A percentile compares a stretch with the other conserved stretches of the same genome.
Conservation (phyloP, 2,329 filamentous ascomycete species). For the Trichophyton simii region DNA sequence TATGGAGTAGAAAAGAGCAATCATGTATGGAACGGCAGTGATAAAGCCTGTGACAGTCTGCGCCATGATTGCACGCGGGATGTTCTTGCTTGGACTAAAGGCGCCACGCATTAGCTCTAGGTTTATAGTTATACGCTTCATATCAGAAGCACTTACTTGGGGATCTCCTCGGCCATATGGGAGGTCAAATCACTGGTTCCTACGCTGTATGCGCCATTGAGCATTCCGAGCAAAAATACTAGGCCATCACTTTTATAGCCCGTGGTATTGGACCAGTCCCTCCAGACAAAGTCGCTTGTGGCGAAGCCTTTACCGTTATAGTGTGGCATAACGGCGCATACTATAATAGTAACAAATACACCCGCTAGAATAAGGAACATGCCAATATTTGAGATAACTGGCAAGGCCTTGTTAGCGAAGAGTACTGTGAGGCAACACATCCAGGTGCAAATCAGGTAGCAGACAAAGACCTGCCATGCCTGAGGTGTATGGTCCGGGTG, state of each 20-base stretch:
- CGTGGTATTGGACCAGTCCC: conserved; percentile 39
- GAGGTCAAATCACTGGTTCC: conserved; percentile 54
- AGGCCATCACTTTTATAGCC: conserved; percentile 41
- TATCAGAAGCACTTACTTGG: conserved; percentile 18
- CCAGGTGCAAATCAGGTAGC: conserved; percentile 46
- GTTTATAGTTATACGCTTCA: not conserved
- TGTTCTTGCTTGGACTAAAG: conserved; percentile 29
- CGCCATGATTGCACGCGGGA: conserved; percentile 39
- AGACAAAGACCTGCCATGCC: conserved; percentile 49
- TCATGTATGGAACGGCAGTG: conserved; percentile 37
- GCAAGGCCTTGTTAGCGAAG: conserved; percentile 42
- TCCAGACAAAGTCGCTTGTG: conserved; percentile 43
- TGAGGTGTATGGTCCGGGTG: conserved; percentile 41
- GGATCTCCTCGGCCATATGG: conserved; percentile 55
- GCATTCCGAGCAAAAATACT: conserved; percentile 52
- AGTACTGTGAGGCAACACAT: conserved; percentile 41
- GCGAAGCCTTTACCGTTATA: conserved; percentile 33
- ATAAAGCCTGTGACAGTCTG: conserved; percentile 39
- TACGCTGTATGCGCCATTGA: conserved; percentile 58
- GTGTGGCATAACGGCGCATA: conserved; percentile 43
- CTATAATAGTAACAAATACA: conserved; percentile 42
- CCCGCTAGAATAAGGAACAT: conserved; percentile 45
- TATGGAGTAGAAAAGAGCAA: conserved; percentile 42
- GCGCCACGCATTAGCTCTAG: not conserved
- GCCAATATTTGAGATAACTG: conserved; percentile 44